Evolutionary conservation across 257 asterid species (phyloP), one percentile per base, ranked within the genome.

Genomic region (Prunella vulgaris): DNA sequence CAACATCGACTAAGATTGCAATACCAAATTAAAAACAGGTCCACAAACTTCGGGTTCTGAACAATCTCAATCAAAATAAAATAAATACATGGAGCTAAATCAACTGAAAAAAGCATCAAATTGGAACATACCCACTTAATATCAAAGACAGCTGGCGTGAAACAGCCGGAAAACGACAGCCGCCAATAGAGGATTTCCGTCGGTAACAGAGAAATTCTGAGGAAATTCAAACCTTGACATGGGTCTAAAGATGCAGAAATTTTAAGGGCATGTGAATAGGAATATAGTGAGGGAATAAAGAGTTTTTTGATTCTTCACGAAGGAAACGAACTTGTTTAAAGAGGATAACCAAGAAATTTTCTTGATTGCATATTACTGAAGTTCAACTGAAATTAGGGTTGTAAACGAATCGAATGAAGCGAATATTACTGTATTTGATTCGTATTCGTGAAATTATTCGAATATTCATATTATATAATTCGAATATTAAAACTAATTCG

Each of bases 91-190:
- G 48, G 30, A 68, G 3, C 8, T 6, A 57, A 81, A 25, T 28
- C 15, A 20, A 72, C 77, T 54, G 73, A 44, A 72, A 27, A 12
- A 38, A 8, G 35, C 24, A 71, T 38, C 40, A 65, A 75, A n/a
- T 79, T 44, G 72, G 60, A 69, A 68, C 88, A 65, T 79, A 86
- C 92, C 93, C 78, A 83, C 32, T 73, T 82, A 78, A 71, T 78
- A 77, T 60, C 49, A 67, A n/a, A 72, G 78, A 73, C 73, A 63
- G 48, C 52, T 48, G 72, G 76, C 71, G 67, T 73, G 38, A 30
- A 70, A 51, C 46, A 72, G 60, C 66, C 28, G 73, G 10, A 8
- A 64, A 61, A 25, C 15, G 70, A 60, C 66, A 35, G 75, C 66
- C 77, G n/a, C n/a, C n/a, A 69, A 72, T 37, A 49, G 40, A 53